Conservation (phyloP, 108 stramenopile genomes). For the Discostella stelligeroides region DNA sequence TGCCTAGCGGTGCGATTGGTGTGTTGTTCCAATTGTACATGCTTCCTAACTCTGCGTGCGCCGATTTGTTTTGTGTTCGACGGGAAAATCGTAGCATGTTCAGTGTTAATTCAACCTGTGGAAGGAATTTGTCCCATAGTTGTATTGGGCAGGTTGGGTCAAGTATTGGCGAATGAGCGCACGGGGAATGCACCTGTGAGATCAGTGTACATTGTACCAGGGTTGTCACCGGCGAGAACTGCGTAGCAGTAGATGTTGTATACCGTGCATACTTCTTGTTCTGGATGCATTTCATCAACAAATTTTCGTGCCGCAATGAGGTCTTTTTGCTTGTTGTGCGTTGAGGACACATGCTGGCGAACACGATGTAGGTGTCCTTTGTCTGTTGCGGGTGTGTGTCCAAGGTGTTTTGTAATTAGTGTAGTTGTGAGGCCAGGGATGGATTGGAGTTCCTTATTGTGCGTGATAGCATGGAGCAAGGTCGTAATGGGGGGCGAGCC, state of each 20-base stretch:
- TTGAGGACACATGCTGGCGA: not conserved
- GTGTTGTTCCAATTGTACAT: slow-evolving; percentile 45
- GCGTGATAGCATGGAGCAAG: not conserved
- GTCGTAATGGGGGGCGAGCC: not conserved
- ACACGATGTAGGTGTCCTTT: slow-evolving; percentile 13
- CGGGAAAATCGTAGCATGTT: slow-evolving; percentile 40
- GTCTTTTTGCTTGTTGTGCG: not conserved
- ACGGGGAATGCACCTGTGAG: slow-evolving; percentile 6
- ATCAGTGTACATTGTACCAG: slow-evolving; percentile 16
- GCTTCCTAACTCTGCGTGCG: slow-evolving; percentile 36
- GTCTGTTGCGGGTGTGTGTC: not conserved
- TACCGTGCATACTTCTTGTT: not conserved
- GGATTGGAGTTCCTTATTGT: not conserved
- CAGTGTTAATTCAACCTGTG: slow-evolving; percentile 16
- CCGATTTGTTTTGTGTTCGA: slow-evolving; percentile 43
- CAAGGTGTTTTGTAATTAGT: not conserved
- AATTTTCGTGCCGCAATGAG: not conserved
- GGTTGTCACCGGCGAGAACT: not conserved
- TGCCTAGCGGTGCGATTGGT: slow-evolving; percentile 14
- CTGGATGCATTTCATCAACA: not conserved
- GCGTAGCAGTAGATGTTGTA: slow-evolving; percentile 4
- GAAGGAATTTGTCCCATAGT: slow-evolving; percentile 22
- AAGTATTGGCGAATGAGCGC: not conserved
- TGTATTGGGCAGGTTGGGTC: slow-evolving; percentile 11
- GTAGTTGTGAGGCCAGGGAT: not conserved